These are phyloP conservation scores for Pythium chondricola DNA, from an alignment of 352 stramenopile species.

Conservation along the genomic window DNA sequence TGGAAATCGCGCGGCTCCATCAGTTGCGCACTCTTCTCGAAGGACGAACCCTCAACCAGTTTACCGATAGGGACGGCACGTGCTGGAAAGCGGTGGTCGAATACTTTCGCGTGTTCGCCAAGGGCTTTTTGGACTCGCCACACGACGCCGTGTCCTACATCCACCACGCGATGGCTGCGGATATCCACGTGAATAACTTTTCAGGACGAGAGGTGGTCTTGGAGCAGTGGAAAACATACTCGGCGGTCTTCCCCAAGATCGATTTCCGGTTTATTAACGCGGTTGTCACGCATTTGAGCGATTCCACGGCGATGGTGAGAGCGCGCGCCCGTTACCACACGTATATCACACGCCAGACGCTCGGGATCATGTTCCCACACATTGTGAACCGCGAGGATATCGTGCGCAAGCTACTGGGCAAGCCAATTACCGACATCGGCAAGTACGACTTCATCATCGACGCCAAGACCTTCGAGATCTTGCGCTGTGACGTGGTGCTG, in stretches of 20 bases:
- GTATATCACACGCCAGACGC: constrained; percentile 1
- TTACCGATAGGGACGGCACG: constrained; percentile 5
- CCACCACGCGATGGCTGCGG: constrained; percentile 1
- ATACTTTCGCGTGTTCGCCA: constrained; percentile 5
- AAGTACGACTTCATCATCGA: constrained; percentile 6
- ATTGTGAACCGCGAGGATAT: constrained; percentile 1
- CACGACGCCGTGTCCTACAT: constrained; percentile 1
- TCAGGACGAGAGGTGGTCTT: neutral
- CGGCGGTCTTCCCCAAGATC: neutral
- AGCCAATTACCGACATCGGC: neutral
- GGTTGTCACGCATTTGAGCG: neutral
- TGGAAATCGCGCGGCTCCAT: neutral
- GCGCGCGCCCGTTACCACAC: neutral
- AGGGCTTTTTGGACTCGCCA: neutral
- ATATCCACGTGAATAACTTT: constrained; percentile 1
- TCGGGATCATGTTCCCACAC: constrained; percentile 3
- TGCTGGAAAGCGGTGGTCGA: constrained; percentile 2
- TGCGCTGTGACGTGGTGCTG: constrained; percentile 1
- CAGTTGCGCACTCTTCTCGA: neutral
- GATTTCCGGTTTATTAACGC: constrained; percentile 2
- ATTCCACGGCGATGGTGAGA: neutral
- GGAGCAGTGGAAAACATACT: constrained; percentile 3
- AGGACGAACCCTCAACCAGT: neutral
- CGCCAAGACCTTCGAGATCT: constrained; percentile 1
- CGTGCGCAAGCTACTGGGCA: constrained; percentile 2